These are phyloP conservation scores for Oryza nivara DNA, from an alignment of 176 grass and related monocot genomes.

Conservation along the genomic window DNA sequence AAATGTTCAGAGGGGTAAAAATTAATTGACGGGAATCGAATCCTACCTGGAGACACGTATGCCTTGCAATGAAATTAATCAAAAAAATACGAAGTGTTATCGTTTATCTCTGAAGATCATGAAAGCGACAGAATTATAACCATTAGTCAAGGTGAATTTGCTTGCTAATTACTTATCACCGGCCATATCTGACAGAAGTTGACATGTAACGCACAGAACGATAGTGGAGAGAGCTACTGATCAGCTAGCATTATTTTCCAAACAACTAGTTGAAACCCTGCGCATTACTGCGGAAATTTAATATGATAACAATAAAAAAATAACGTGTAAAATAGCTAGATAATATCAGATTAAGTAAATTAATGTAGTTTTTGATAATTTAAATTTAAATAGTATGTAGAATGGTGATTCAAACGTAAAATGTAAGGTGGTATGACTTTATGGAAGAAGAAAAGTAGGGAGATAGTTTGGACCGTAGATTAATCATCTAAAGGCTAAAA, in stretches of 20 bases:
- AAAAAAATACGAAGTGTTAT: neutral
- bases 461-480: too few species aligned
- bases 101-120: slow-evolving; percentile 11
- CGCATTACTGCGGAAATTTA: too few species aligned
- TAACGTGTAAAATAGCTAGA: too few species aligned
- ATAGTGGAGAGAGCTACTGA: neutral
- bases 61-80: neutral
- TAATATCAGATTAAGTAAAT: too few species aligned
- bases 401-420: too few species aligned
- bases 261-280: too few species aligned
- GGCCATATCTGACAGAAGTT: neutral
- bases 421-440: too few species aligned
- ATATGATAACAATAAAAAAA: too few species aligned
- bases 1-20: neutral
- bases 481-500: too few species aligned
- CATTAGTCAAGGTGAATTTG: neutral
- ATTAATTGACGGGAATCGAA: neutral
- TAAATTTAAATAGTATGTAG: too few species aligned
- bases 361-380: too few species aligned
- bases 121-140: slow-evolving; percentile 21
- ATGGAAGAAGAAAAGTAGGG: too few species aligned
- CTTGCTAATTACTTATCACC: slow-evolving; percentile 17
- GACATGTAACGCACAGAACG: neutral
- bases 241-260: neutral
- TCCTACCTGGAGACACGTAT: neutral